Base-by-base conservation (phyloP, 192 early-diverging fungal species). In the Neocallimastix lanati region DNA sequence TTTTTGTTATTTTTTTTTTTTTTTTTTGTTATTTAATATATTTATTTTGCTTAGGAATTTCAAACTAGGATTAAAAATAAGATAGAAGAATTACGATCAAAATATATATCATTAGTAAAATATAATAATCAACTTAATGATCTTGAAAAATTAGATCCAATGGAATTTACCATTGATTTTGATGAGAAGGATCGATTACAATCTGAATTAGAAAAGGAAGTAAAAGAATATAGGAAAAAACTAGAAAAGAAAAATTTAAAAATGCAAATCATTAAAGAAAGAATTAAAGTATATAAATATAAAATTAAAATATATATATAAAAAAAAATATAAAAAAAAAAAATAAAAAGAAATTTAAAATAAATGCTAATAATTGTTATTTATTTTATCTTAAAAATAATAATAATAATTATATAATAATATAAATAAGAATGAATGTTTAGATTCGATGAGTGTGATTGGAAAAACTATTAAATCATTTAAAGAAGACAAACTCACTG, bases 391-490 rank as follows among this genome's bases (percentile, higher is more conserved):
- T n/a, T n/a, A n/a, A n/a, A n/a, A n/a, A n/a, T n/a, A n/a, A n/a
- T n/a, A n/a, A n/a, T n/a, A n/a, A n/a, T n/a, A n/a, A n/a, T n/a
- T n/a, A n/a, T n/a, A n/a, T n/a, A n/a, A n/a, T n/a, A n/a, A n/a
- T n/a, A n/a, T n/a, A n/a, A n/a, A n/a, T n/a, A n/a, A 80, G 79
- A 29, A 21, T 12, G 78, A 81, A 35, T 80, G 79, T 28, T 81
- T 79, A 79, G 80, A 81, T 28, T 40, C 80, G 12, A 81, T 81
- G 80, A 28, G 29, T 28, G 80, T 81, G 16, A 38, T 35, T 28
- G 80, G 80, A 0, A 78, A 81, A 29, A 33, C 30, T 18, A 28
- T 81, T 18, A 80, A 67, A n/a, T 67, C 77, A n/a, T 79, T 79
- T n/a, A 79, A 36, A 29, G 28, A 29, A 79, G 28, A 79, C 77